Base-by-base conservation (phyloP, 441 rosid genomes). In the Pelargonium myrrhifolium region DNA sequence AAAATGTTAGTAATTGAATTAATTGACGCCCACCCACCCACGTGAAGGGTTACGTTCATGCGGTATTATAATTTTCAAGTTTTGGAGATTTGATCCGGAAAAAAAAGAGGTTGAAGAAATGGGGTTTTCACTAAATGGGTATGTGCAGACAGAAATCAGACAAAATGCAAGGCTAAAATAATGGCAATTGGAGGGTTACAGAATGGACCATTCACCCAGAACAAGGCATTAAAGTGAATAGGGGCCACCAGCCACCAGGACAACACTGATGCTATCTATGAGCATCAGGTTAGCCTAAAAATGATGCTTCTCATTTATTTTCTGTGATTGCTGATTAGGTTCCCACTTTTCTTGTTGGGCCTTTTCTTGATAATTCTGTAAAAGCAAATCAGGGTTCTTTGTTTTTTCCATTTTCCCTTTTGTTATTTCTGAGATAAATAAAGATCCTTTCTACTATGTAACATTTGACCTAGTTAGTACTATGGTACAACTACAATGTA, bases 91-190 rank as follows among this genome's bases (percentile, higher is more conserved):
- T 45, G 26, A 24, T 24, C 26, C 1, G 26, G 26, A 24, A 24
- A 24, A 24, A 24, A 24, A 24, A 24, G 26, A 24, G 26, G 26
- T 24, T 24, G 26, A 24, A 24, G 26, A 24, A 24, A 24, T 24
- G 26, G 26, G 26, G 26, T 24, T 24, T 24, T 10, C 53, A 45
- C 53, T 45, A 45, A 45, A 45, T 45, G 55, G 18, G 55, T 49
- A 49, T n/a, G 55, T 49, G 55, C 18, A 49, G 55, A 49, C 55
- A 49, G 55, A 49, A 49, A 49, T 49, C 18, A 49, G 55, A 49
- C 55, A 49, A 49, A 49, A 49, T n/a, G 55, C 55, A 49, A 49
- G 55, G 55, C 55, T 18, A 49, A 49, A 49, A 49, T 49, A n/a
- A 49, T 14, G 55, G 55, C 55, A 49, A 49, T 14, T n/a, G 14